Conservation (phyloP, 768 basidiomycete genomes). For the Solioccasus polychromus region DNA sequence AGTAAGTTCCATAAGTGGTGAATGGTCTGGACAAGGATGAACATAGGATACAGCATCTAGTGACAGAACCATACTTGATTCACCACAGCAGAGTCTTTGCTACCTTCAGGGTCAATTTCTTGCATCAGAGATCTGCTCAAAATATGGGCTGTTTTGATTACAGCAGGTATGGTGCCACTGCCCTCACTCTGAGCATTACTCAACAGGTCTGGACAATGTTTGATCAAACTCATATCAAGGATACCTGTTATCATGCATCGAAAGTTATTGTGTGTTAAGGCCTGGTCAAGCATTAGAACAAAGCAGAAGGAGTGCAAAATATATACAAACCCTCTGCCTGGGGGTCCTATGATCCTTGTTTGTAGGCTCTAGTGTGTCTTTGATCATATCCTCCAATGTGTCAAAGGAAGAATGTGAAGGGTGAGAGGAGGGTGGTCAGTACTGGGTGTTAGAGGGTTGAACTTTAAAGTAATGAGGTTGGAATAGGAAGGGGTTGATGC, state of each 20-base stretch:
- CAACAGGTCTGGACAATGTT: background rate
- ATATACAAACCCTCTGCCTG: background rate
- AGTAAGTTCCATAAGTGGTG: slow-evolving; percentile 1
- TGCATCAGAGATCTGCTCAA: background rate
- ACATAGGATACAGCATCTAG: too few species aligned
- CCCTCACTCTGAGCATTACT: too few species aligned
- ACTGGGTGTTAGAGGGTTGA: background rate
- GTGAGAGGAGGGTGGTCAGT: background rate
- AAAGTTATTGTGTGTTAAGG: background rate
- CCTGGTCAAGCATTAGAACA: background rate
- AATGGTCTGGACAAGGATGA: background rate
- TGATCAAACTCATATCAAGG: background rate
- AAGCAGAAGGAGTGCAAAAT: too few species aligned
- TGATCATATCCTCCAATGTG: background rate
- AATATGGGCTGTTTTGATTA: background rate
- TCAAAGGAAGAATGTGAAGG: background rate
- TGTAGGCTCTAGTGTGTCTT: background rate
- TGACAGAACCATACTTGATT: background rate
- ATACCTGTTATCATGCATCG: background rate
- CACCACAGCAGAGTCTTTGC: too few species aligned
- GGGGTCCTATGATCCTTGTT: background rate
- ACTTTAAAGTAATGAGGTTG: background rate
- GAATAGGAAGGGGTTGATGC: background rate
- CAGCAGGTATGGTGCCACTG: too few species aligned
- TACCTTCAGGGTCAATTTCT: background rate